Conservation (phyloP, 2,329 filamentous ascomycete species). For the Xylariaceae sp. region DNA sequence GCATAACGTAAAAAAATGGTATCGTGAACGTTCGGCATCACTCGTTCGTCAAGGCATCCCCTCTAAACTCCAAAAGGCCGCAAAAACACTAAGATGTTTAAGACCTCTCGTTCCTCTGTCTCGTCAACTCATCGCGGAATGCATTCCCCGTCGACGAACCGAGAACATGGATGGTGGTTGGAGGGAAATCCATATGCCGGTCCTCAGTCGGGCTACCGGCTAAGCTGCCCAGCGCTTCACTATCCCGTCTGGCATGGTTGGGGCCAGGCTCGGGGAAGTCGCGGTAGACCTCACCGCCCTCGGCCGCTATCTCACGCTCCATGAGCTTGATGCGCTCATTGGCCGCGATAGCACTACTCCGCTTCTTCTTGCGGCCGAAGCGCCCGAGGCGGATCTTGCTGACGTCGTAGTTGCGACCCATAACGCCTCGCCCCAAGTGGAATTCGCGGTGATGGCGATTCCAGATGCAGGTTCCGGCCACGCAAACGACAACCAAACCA, state of each 20-base stretch:
- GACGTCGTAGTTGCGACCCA: constrained; percentile 45
- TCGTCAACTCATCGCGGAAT: constrained; percentile 47
- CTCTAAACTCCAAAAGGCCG: not conserved
- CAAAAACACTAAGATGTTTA: constrained; percentile 13
- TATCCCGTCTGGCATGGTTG: constrained; percentile 35
- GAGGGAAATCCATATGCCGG: constrained; percentile 35
- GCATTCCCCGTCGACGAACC: constrained; percentile 32
- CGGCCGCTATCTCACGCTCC: constrained; percentile 31
- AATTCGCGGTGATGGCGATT: constrained; percentile 48
- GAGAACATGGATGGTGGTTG: constrained; percentile 4
- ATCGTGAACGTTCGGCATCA: not conserved
- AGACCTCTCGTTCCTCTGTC: constrained; percentile 41
- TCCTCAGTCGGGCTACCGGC: constrained; percentile 43
- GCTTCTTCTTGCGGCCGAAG: constrained; percentile 21
- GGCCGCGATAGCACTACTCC: constrained; percentile 32
- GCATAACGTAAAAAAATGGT: not conserved
- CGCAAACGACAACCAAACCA: constrained; percentile 42
- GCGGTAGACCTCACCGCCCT: constrained; percentile 33
- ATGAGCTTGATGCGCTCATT: constrained; percentile 43
- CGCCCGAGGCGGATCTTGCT: constrained; percentile 34
- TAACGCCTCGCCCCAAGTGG: constrained; percentile 44
- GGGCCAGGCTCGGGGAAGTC: constrained; percentile 34
- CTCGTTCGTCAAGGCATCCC: not conserved
- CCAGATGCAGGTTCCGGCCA: constrained; percentile 54
- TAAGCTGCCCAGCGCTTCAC: constrained; percentile 46